Conservation (phyloP, 179 eudicot species). For the Beta macrorhiza region DNA sequence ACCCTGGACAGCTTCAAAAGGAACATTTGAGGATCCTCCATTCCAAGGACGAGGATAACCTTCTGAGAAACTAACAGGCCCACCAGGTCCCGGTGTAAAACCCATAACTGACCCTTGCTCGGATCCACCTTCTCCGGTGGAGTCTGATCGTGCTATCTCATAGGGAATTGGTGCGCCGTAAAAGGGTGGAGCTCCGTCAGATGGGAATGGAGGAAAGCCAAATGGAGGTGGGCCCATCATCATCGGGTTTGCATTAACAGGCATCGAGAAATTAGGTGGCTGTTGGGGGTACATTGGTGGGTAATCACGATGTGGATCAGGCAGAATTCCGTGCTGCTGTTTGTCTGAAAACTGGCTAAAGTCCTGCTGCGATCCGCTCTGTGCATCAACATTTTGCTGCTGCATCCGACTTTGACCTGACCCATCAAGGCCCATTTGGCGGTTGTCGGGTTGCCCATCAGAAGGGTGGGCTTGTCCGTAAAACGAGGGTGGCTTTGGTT, state of each 20-base stretch:
- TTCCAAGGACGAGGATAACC: conserved; percentile 65
- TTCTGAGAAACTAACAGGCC: conserved; percentile 39
- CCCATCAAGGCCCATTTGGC: conserved; percentile 40
- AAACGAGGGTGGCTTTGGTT: conserved; percentile 44
- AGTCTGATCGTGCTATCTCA: conserved; percentile 52
- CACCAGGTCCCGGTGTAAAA: conserved; percentile 43
- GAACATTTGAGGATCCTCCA: conserved; percentile 38
- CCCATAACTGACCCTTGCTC: conserved; percentile 62
- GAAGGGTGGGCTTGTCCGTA: conserved; percentile 46
- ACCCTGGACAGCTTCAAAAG: conserved; percentile 43
- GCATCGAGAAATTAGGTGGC: conserved; percentile 47
- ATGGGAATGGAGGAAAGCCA: conserved; percentile 55
- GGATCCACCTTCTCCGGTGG: conserved; percentile 45
- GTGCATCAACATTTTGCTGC: conserved; percentile 45
- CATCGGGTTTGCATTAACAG: conserved; percentile 40
- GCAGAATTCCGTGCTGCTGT: conserved; percentile 39
- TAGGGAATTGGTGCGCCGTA: conserved; percentile 40
- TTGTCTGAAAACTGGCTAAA: conserved; percentile 42
- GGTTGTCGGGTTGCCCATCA: conserved; percentile 42
- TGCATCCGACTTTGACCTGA: conserved; percentile 34
- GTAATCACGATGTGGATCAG: conserved; percentile 41
- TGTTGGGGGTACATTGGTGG: conserved; percentile 42
- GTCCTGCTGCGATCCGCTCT: conserved; percentile 40
- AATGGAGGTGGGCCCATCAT: conserved; percentile 50
- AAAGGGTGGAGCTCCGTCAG: conserved; percentile 61